Evolutionary conservation across 2,329 filamentous ascomycete genomes (phyloP), one percentile per base, ranked within the genome.

Genomic region (Apiospora aurea): DNA sequence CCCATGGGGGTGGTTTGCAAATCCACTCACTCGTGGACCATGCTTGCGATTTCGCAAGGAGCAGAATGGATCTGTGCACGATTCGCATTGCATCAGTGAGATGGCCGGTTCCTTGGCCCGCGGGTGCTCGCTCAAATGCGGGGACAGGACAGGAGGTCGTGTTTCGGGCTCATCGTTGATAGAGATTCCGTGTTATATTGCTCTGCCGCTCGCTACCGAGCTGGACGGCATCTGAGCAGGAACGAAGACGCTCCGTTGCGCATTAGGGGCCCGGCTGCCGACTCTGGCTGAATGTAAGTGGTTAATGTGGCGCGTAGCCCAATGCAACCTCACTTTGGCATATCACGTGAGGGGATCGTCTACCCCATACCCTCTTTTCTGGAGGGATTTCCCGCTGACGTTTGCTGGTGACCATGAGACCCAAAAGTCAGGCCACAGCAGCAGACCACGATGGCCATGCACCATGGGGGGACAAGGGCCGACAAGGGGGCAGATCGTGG

Each of bases 141-240:
- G 53, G 29, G 53, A 38, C 53, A 4, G 16, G 53, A 38, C 53
- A 4, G 21, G 14, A 38, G 8, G 29, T 61, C 18, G 53, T 38
- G 53, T 64, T 41, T 64, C 34, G 57, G 57, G 57, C 57, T 41
- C 41, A 0, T 41, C 18, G 18, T 64, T 18, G 10, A 21, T 6
- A 18, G 18, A 38, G 3, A 64, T 64, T n/a, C 57, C 57, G 57
- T 64, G 34, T 13, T 64, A 64, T 64, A 64, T 64, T 64, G 34
- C 57, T 26, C 29, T 64, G 21, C 57, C 21, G 57, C 57, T 64
- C 57, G 57, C 57, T 64, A 64, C 57, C 57, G 57, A 64, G 57
- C 34, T 41, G 18, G 18, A 41, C 18, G 57, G 57, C 34, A 41
- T 41, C 34, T 64, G 57, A n/a, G 8, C 18, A 38, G 57, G 57